phyloP scores from a whole-genome alignment of 108 stramenopile species.

The Chaetoceros tenuissimus region DNA sequence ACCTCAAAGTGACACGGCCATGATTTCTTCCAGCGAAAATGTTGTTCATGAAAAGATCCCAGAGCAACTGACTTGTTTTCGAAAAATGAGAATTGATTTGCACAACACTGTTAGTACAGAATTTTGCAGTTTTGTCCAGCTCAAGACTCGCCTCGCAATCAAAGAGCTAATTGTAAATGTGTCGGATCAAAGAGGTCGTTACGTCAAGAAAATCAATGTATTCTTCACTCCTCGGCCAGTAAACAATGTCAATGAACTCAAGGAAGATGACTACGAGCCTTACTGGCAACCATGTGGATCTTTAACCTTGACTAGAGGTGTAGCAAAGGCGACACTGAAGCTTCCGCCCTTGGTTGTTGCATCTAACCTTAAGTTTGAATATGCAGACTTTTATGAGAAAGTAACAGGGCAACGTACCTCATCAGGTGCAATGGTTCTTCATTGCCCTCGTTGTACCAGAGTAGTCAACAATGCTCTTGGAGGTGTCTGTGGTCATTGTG shows the following conservation, averaged over 20 bases:
- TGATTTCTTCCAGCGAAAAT: no score
- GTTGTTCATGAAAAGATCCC: no score
- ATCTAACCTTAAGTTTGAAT: conserved; percentile 69
- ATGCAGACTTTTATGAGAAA: conserved; percentile 75
- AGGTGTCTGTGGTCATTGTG: conserved; percentile 88
- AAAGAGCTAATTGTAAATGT: conserved; percentile 55
- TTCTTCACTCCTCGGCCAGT: conserved; percentile 58
- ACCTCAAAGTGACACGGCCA: no score
- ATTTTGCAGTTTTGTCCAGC: conserved; percentile 41
- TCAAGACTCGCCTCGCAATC: conserved; percentile 60
- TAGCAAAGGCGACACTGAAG: conserved; percentile 30
- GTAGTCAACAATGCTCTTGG: conserved; percentile 91
- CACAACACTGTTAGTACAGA: conserved; percentile 38
- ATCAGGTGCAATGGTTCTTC: conserved; percentile 47
- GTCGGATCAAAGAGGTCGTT: conserved; percentile 63
- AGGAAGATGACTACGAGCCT: conserved; percentile 32
- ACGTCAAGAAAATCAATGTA: conserved; percentile 58
- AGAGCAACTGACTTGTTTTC: no score
- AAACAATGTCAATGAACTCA: conserved; percentile 38
- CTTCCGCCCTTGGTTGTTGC: conserved; percentile 54
- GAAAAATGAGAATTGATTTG: not conserved
- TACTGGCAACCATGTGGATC: conserved; percentile 69
- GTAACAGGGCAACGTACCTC: conserved; percentile 33
- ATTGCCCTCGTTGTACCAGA: conserved; percentile 89
- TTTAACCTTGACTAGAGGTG: conserved; percentile 48